Conservation (phyloP, 495 filamentous ascomycete species). For the Aspergillus panamensis region DNA sequence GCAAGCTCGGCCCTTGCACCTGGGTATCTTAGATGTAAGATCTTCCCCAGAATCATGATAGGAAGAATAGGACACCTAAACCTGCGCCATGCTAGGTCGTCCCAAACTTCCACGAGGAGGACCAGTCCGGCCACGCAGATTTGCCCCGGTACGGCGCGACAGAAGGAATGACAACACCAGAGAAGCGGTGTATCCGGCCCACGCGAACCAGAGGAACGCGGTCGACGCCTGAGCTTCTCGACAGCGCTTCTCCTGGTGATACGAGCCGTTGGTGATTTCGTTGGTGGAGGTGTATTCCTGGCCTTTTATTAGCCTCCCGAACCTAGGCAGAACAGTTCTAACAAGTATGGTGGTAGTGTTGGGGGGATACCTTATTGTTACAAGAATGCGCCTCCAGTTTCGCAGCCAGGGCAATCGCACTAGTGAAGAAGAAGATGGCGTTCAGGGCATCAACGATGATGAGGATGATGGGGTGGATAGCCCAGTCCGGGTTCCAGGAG, state of each 20-base stretch:
- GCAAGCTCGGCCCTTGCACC: too few species aligned
- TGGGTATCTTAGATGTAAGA: too few species aligned
- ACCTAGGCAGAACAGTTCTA: too few species aligned
- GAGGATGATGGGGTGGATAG: slow-evolving; percentile 52
- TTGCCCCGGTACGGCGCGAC: slow-evolving; percentile 34
- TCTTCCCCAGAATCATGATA: not conserved
- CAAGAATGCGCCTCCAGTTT: slow-evolving; percentile 59
- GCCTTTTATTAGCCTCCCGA: too few species aligned
- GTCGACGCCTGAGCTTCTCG: slow-evolving; percentile 63
- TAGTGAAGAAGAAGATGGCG: slow-evolving; percentile 62
- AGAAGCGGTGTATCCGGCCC: slow-evolving; percentile 56
- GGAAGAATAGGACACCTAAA: slow-evolving; percentile 40
- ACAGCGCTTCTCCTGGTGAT: slow-evolving; percentile 55
- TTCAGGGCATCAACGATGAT: slow-evolving; percentile 57
- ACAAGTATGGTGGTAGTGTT: too few species aligned
- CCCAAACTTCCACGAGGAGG: slow-evolving; percentile 41
- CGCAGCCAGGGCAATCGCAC: slow-evolving; percentile 62
- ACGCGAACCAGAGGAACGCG: slow-evolving; percentile 73
- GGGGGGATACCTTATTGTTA: slow-evolving; percentile 52
- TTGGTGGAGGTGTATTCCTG: slow-evolving; percentile 54
- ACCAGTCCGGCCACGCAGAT: slow-evolving; percentile 39
- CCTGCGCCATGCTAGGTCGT: slow-evolving; percentile 61
- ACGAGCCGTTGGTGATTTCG: slow-evolving; percentile 56
- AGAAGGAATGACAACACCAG: slow-evolving; percentile 49
- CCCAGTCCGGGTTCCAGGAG: slow-evolving; percentile 45